Conservation (phyloP, 768 basidiomycete genomes). For the Podaxis sp. region DNA sequence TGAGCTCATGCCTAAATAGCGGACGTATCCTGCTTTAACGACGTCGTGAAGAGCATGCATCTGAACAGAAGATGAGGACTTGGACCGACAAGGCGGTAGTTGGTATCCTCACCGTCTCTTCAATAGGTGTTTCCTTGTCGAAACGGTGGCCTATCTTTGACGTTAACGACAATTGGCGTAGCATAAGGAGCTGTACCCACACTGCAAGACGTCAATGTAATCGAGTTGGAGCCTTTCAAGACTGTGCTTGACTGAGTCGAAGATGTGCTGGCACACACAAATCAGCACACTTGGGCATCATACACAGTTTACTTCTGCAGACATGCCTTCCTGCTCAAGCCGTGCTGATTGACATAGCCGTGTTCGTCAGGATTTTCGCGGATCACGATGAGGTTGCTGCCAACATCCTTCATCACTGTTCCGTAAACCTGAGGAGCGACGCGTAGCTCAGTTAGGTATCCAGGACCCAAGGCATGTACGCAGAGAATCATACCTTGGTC, state of each 20-base stretch:
- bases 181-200: conserved; percentile 28
- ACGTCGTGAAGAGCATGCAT: conserved; percentile 73
- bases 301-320: background rate
- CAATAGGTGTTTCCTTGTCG: conserved; percentile 57
- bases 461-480: background rate
- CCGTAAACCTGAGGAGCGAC: conserved; percentile 36
- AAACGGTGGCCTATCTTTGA: conserved; percentile 49
- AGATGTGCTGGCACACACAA: conserved; percentile 57
- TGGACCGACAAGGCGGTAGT: background rate
- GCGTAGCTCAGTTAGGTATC: background rate
- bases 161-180: conserved; percentile 15
- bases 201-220: conserved; percentile 76
- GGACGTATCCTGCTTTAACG: conserved; percentile 61
- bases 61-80: conserved; percentile 24
- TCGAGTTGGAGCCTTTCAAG: conserved; percentile 71
- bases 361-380: conserved; percentile 29
- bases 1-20: conserved; percentile 61
- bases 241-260: conserved; percentile 62
- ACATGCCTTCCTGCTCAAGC: conserved; percentile 36
- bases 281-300: conserved; percentile 5
- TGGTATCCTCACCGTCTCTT: conserved; percentile 41
- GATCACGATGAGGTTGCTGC: conserved; percentile 9
- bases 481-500: conserved; percentile 57
- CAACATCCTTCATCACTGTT: conserved; percentile 28
- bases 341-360: conserved; percentile 59